These are phyloP conservation scores for Suillus spraguei DNA, from an alignment of 768 basidiomycete genomes.

Conservation along the genomic window DNA sequence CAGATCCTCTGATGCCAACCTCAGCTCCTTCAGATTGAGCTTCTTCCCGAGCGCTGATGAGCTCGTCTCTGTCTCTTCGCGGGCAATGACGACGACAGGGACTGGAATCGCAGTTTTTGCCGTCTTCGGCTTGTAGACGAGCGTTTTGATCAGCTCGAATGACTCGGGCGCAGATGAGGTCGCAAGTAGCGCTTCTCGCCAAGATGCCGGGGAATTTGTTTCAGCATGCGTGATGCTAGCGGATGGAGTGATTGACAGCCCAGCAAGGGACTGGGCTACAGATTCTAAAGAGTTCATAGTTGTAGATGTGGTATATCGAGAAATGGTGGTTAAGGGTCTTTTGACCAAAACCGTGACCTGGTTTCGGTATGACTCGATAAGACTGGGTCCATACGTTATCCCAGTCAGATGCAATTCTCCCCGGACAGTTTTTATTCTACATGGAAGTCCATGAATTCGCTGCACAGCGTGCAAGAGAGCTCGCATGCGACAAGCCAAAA, in stretches of 20 bases:
- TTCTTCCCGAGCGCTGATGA: slow-evolving; percentile 77
- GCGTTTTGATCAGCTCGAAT: slow-evolving; percentile 81
- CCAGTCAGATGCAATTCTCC: slow-evolving; percentile 20
- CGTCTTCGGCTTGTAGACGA: slow-evolving; percentile 96
- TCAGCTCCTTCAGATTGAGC: slow-evolving; percentile 82
- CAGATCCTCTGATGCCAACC: slow-evolving; percentile 85
- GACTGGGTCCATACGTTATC: slow-evolving; percentile 19
- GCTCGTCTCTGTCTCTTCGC: slow-evolving; percentile 83
- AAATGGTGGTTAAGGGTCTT: slow-evolving; percentile 14
- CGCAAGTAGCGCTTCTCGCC: slow-evolving; percentile 72
- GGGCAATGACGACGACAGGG: slow-evolving; percentile 85
- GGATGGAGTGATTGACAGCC: slow-evolving; percentile 57
- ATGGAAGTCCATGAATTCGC: slow-evolving; percentile 27
- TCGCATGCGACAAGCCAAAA: slow-evolving; percentile 27
- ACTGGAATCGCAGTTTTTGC: slow-evolving; percentile 85
- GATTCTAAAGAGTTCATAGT: slow-evolving; percentile 40
- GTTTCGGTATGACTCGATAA: slow-evolving; percentile 30
- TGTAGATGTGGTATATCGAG: slow-evolving; percentile 19
- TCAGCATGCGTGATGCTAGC: slow-evolving; percentile 57
- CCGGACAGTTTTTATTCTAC: slow-evolving; percentile 16
- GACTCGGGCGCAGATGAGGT: slow-evolving; percentile 51
- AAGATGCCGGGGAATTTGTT: slow-evolving; percentile 70
- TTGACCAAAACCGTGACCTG: slow-evolving; percentile 16
- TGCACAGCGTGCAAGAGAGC: slow-evolving; percentile 26
- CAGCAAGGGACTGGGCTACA: slow-evolving; percentile 44